Base-by-base conservation (phyloP, 2,329 filamentous ascomycete species). In the Aspergillus transmontanensis region DNA sequence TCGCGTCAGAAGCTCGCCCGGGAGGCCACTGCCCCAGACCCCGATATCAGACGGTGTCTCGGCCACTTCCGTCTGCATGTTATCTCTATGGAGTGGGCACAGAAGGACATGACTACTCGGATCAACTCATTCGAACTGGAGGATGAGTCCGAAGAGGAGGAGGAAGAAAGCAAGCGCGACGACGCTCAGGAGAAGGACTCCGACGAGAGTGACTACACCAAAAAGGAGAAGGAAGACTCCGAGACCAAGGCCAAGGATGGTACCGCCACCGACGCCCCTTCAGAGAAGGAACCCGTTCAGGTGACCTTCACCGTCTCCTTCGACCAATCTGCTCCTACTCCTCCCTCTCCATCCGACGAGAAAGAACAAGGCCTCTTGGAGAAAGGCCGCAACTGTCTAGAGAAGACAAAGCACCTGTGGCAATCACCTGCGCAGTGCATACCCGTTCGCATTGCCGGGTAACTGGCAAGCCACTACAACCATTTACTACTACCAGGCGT, bases 41-140 rank as follows among this genome's bases (percentile, higher is more conserved):
- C 75, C 3, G 68, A 75, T 23, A 75, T 76, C 34, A 73, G 75
- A 50, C 75, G 75, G 58, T 76, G 75, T 53, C 73, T 76, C 41
- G 71, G 69, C 11, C 75, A 76, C 65, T 76, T 76, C 65, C 73
- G 73, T 7, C 66, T 76, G 32, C 75, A 76, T 62, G 71, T 70
- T 58, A 71, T 69, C 50, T 76, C 75, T 1, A 72, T 76, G 57
- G 66, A 72, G 48, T 76, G 72, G 73, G 73, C 74, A 0, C 73
- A 76, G 59, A 72, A 75, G 53, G 75, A 76, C 21, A 75, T 75
- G 72, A 73, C 73, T 26, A 72, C 73, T 39, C 72, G 73, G 36
- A 76, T 76, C 64, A 76, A 74, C 61, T 74, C 75, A 9, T 73
- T 76, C 12, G 75, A 76, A n/a, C 69, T 76, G 32, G 75, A 76